Evolutionary conservation across 1,284 basidiomycete genomes (phyloP), one percentile per base, ranked within the genome.

Genomic region (Papiliotrema nemorosa): DNA sequence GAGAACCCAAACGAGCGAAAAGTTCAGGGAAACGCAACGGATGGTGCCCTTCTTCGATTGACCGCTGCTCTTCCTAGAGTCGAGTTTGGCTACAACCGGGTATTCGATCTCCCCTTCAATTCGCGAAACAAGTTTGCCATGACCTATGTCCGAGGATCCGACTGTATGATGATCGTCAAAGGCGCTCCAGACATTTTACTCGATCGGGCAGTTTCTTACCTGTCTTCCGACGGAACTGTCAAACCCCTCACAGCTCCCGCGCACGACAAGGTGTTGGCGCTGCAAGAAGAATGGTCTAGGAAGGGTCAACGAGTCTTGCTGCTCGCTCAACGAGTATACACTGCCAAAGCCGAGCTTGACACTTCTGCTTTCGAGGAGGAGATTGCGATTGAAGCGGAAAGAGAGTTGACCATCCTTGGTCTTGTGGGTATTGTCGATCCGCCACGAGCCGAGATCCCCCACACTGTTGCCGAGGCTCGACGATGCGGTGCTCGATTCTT

Each of bases 71-170:
- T 81, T 5, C 46, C 62, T 14, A 20, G 16, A 6, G 26, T 16
- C 53, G 57, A 31, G 41, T 43, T 13, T 13, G 29, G 9, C 26
- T 43, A 27, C 48, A 16, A 20, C 29, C 29, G 48, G 1, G 40
- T 49, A 5, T 49, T 43, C 40, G 48, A 79, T 49, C 74, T 81
- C 21, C 77, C 78, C 0, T 83, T 82, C 73, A 82, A 82, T 62
- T 81, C 80, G 13, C 76, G 75, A 59, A 81, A 82, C 65, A 83
- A 83, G 60, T 83, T 78, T 77, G 81, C 82, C 76, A 74, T 81
- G 38, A 77, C 73, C 40, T 47, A 42, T 29, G 25, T 43, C 45
- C 18, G 36, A n/a, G 18, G 48, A 20, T n/a, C 27, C 24, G 16
- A 34, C 12, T 14, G 18, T 18, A n/a, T 20, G 13, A 49, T 49